phyloP scores from a whole-genome alignment of 2,329 filamentous ascomycete genomes.

The Ophiostoma sp. region DNA sequence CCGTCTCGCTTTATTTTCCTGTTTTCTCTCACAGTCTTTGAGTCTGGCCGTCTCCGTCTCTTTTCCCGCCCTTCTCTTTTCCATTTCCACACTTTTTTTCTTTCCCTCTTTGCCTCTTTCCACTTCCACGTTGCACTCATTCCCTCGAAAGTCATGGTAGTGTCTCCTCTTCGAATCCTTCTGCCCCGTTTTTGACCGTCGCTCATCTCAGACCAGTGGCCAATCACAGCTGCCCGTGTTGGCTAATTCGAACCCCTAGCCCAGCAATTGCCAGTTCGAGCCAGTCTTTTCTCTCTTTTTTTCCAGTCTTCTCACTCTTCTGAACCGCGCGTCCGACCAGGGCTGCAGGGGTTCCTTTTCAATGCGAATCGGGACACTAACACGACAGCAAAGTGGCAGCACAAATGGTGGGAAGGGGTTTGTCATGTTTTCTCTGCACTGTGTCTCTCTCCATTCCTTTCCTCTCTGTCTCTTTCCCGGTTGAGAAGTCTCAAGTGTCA shows the following conservation, averaged over 20 bases:
- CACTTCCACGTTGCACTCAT: neutral
- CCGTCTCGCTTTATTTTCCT: neutral
- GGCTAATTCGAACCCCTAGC: neutral
- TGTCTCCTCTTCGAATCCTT: slow-evolving; percentile 1
- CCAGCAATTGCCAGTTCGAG: neutral
- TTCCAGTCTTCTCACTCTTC: neutral
- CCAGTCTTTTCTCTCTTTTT: neutral
- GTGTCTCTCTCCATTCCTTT: neutral
- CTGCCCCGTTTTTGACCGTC: neutral
- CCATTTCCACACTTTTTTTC: neutral
- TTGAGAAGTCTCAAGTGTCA: neutral
- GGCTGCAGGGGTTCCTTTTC: neutral
- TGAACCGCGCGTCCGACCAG: neutral
- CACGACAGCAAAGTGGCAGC: neutral
- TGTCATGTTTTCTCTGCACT: neutral
- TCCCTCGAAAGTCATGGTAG: neutral
- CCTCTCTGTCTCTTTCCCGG: neutral
- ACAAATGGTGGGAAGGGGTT: neutral
- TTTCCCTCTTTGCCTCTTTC: too few relatives aligned
- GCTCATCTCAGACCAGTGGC: neutral
- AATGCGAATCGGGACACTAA: neutral
- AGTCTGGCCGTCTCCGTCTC: neutral
- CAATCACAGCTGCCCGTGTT: neutral
- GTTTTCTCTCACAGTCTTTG: neutral
- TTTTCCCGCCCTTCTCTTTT: neutral